Percentiles rank a stretch among this genome's conserved stretches.
Evolutionary conservation across 352 stramenopile genomes (phyloP).

Genomic region (Globisporangium orthogonon): DNA sequence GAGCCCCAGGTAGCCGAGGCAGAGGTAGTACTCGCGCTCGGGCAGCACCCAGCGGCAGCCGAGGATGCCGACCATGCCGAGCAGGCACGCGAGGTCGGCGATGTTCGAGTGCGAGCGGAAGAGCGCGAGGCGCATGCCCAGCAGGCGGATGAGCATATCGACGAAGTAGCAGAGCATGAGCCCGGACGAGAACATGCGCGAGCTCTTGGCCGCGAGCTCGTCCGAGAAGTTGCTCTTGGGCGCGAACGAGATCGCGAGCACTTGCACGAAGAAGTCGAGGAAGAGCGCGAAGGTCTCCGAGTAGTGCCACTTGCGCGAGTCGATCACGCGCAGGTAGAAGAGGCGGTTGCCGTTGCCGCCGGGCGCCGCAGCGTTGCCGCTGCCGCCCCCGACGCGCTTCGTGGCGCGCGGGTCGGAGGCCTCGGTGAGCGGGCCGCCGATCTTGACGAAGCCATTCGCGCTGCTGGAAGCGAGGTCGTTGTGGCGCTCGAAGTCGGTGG

Average conservation of each 20-base stretch:
- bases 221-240: conserved; percentile 52
- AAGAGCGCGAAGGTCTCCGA: conserved; percentile 81
- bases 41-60: conserved; percentile 44
- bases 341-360: conserved; percentile 49
- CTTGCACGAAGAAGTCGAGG: conserved; percentile 82
- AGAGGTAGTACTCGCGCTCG: conserved; percentile 64
- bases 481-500: conserved; percentile 55
- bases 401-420: conserved; percentile 62
- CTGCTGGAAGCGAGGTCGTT: conserved; percentile 14
- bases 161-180: conserved; percentile 82
- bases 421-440: conserved; percentile 65
- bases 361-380: background rate
- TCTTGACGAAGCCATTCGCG: conserved; percentile 60
- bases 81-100: conserved; percentile 62
- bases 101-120: conserved; percentile 82
- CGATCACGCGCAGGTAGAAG: conserved; percentile 80
- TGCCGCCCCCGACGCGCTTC: conserved; percentile 23
- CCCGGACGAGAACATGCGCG: conserved; percentile 64
- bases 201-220: conserved; percentile 57
- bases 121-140: conserved; percentile 65
- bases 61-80: conserved; percentile 54
- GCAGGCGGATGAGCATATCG: conserved; percentile 75
- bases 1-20: conserved; percentile 60
- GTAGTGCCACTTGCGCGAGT: conserved; percentile 88
- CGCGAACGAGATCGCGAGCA: conserved; percentile 76